phyloP scores from a whole-genome alignment of 352 stramenopile species.

The Phytophthora quininea region DNA sequence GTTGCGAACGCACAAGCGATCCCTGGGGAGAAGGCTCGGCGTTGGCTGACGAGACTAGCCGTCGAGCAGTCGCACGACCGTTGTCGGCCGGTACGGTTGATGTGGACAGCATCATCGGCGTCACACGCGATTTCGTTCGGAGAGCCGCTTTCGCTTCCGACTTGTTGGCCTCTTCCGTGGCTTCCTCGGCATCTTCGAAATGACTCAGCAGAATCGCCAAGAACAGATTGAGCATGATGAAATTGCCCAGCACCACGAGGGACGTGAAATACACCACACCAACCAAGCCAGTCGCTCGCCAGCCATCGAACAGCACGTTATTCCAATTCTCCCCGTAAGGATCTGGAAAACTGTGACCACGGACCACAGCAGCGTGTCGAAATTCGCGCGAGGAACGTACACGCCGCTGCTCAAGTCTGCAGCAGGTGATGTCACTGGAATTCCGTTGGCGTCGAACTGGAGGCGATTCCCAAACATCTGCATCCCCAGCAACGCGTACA shows the following conservation, averaged over 20 bases:
- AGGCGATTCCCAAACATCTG: conserved; percentile 93
- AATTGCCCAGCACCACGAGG: conserved; percentile 87
- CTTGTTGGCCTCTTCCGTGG: conserved; percentile 16
- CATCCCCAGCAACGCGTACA: conserved; percentile 92
- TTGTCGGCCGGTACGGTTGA: conserved; percentile 7
- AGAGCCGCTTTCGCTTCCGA: conserved; percentile 41
- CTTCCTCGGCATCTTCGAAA: conserved; percentile 73
- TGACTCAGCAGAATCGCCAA: conserved; percentile 90
- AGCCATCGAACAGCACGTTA: conserved; percentile 87
- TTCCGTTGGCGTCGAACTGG: conserved; percentile 80
- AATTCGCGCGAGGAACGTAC: conserved; percentile 67
- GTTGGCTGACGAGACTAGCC: conserved; percentile 1
- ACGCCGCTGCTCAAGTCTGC: background rate
- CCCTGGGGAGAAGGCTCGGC: background rate
- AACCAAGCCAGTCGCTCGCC: conserved; percentile 58
- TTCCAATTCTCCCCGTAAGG: conserved; percentile 94
- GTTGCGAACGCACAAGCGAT: background rate
- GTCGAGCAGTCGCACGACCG: conserved; percentile 3
- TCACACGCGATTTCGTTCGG: conserved; percentile 42
- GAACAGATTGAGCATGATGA: conserved; percentile 93
- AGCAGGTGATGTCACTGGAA: conserved; percentile 34
- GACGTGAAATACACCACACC: conserved; percentile 80
- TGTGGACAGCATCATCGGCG: conserved; percentile 6
- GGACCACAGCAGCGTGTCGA: conserved; percentile 72
- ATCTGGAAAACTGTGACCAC: conserved; percentile 81